Evolutionary conservation across 495 filamentous ascomycete genomes (phyloP).

Genomic region (Lindgomyces ingoldianus): DNA sequence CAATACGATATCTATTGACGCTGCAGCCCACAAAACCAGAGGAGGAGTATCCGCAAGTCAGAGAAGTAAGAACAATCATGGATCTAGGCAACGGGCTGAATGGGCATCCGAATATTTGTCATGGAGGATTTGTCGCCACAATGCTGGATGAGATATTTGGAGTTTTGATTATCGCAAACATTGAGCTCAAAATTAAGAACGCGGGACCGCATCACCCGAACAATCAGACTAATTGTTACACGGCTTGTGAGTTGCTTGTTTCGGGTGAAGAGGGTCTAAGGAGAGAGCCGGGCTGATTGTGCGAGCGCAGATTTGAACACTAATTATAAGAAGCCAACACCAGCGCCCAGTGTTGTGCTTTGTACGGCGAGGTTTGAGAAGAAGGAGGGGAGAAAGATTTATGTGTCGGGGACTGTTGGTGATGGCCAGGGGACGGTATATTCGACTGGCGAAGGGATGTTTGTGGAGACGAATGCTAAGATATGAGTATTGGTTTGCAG

Average conservation of each 20-base stretch:
- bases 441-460: conserved; percentile 44
- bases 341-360: conserved; percentile 56
- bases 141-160: conserved; percentile 62
- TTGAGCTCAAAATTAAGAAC: conserved; percentile 34
- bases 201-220: conserved; percentile 8
- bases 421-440: conserved; percentile 42
- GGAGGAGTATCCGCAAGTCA: neutral
- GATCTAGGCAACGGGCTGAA: conserved; percentile 59
- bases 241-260: conserved; percentile 49
- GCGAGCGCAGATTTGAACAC: conserved; percentile 54
- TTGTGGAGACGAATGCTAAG: conserved; percentile 39
- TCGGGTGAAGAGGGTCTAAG: no score
- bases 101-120: conserved; percentile 58
- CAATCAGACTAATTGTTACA: conserved; percentile 44
- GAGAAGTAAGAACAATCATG: conserved; percentile 11
- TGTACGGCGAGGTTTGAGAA: conserved; percentile 47
- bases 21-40: conserved; percentile 41
- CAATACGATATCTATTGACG: conserved; percentile 54
- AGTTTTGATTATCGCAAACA: conserved; percentile 52
- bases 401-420: conserved; percentile 39
- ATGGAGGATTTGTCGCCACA: conserved; percentile 63
- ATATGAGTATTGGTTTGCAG: conserved; percentile 39
- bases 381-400: conserved; percentile 43
- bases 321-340: conserved; percentile 55
- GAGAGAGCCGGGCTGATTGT: no score